Conservation (phyloP, 768 basidiomycete genomes). For the Rhodosporidiobolus sp. region DNA sequence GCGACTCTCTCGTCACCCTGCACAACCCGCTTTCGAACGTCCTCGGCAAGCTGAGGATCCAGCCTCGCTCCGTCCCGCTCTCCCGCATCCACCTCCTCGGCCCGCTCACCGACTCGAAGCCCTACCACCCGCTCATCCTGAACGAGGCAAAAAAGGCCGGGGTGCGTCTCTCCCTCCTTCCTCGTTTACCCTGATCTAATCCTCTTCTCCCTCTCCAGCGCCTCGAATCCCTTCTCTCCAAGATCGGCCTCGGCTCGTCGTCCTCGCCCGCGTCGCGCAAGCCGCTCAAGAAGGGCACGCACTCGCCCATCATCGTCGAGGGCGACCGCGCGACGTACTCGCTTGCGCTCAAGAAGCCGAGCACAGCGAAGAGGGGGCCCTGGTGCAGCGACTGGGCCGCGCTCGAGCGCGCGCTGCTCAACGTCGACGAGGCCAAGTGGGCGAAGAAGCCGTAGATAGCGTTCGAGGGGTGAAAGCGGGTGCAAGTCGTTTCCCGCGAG, state of each 20-base stretch:
- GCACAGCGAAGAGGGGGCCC: slow-evolving; percentile 16
- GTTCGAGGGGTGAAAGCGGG: background rate
- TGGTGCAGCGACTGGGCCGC: slow-evolving; percentile 33
- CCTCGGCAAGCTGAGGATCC: background rate
- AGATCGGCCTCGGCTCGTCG: background rate
- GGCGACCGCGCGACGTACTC: slow-evolving; percentile 26
- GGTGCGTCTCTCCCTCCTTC: background rate
- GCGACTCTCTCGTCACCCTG: slow-evolving; percentile 23
- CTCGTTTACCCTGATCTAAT: background rate
- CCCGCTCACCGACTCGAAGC: slow-evolving; percentile 7
- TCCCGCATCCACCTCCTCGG: slow-evolving; percentile 20
- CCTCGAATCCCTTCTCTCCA: background rate
- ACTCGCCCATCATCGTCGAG: slow-evolving; percentile 29
- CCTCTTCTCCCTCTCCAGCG: slow-evolving; percentile 1
- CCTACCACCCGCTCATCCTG: slow-evolving; percentile 24
- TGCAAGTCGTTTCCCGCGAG: background rate
- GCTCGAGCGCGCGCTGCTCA: slow-evolving; percentile 32
- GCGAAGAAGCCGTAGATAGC: background rate
- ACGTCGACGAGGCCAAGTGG: slow-evolving; percentile 20
- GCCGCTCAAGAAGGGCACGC: slow-evolving; percentile 2
- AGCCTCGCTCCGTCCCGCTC: slow-evolving; percentile 15
- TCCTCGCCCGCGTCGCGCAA: background rate
- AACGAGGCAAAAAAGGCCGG: background rate
- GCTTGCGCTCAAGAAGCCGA: slow-evolving; percentile 7
- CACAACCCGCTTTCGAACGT: slow-evolving; percentile 16